Base-by-base conservation (phyloP, 345 rosid species). In the Cochlearia excelsa region DNA sequence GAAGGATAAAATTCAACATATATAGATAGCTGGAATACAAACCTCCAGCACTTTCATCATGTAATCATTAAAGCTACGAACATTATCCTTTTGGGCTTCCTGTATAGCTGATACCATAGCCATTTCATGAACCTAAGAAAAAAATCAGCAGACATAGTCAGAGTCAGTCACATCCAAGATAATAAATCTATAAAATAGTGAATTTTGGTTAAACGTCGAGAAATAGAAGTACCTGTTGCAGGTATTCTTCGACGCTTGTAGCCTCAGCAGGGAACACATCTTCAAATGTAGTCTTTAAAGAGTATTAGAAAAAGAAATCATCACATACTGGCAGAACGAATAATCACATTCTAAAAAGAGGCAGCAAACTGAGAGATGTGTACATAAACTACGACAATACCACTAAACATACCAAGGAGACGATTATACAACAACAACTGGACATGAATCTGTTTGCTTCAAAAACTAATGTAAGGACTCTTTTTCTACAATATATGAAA, bases 201-300 rank as follows among this genome's bases (percentile, higher is more conserved):
- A 35, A 54, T 31, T 58, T 9, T 8, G 10, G 26, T n/a, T 52
- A 65, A 31, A 26, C 28, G 6, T 34, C 0, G 30, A 72, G 41
- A 68, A 43, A 0, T 30, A 63, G 59, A 66, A 65, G 6, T 73
- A 87, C 99, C 97, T 93, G 99, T 54, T 90, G 99, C 77, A 89
- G 71, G 73, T 90, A 90, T 68, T 93, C 99, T 75, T 93, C 99
- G 61, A 93, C 80, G 43, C 88, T 90, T 0, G 92, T 85, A 0
- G 97, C 97, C 76, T 93, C 99, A 30, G 90, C 90, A 9, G 99
- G 96, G 77, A 93, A 89, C 42, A 89, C 99, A 79, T 93, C 99
- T 77, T 93, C 99, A 63, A 89, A 93, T 35, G 95, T 84, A 7
- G 96, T 82, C 99, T 93, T 44, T 43, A 65, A 57, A 30, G 61